Conservation (phyloP, 2,329 filamentous ascomycete species). For the Hymenoscyphus repandus region DNA sequence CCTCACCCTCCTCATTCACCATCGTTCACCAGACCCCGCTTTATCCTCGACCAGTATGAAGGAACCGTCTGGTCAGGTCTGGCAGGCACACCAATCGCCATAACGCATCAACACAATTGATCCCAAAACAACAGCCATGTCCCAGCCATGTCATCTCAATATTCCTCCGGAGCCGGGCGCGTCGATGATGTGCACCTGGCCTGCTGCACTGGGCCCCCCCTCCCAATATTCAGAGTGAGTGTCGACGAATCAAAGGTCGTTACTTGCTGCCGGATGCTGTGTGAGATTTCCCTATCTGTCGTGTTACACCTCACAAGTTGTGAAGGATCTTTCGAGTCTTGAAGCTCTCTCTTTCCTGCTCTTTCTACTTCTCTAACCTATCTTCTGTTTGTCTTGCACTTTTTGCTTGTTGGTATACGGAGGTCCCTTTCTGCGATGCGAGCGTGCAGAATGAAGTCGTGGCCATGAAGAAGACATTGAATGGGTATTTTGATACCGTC, state of each 20-base stretch:
- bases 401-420: constrained; percentile 3
- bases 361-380: not conserved
- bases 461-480: constrained; percentile 30
- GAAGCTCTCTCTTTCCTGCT: not conserved
- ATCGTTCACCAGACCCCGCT: too few species aligned
- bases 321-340: not conserved
- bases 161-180: constrained; percentile 10
- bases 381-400: constrained; percentile 4
- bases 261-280: not conserved
- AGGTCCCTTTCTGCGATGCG: constrained; percentile 9
- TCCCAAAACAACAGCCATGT: not conserved
- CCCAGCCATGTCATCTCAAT: not conserved
- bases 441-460: constrained; percentile 25
- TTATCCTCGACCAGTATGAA: not conserved
- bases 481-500: constrained; percentile 29
- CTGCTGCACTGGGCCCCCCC: constrained; percentile 5
- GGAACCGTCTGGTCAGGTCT: not conserved
- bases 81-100: too few species aligned
- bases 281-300: constrained; percentile 3
- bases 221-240: not conserved
- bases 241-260: not conserved
- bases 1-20: too few species aligned
- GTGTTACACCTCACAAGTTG: not conserved
- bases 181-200: constrained; percentile 14
- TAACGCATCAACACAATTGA: not conserved